Percentiles rank a stretch among this genome's conserved stretches.
phyloP scores from a whole-genome alignment of 2,329 filamentous ascomycete genomes.

The Alternaria brassicicola region DNA sequence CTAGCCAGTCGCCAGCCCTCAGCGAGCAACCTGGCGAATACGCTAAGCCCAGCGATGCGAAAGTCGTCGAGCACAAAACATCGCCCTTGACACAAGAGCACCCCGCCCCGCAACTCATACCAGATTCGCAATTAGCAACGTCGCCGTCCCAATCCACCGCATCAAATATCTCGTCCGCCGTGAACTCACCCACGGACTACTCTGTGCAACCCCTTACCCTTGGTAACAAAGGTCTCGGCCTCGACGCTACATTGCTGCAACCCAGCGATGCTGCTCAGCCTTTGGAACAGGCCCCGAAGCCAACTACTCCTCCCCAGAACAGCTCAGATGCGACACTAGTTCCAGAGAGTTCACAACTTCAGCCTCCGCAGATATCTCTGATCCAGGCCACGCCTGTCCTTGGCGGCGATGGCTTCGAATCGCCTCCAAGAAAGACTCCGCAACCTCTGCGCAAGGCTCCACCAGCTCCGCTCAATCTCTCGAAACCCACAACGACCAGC shows the following conservation, averaged over 20 bases:
- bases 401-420: slow-evolving; percentile 46
- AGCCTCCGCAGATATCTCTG: slow-evolving; percentile 46
- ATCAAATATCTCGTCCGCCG: slow-evolving; percentile 32
- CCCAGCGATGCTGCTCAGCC: slow-evolving; percentile 16
- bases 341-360: slow-evolving; percentile 24
- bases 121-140: slow-evolving; percentile 40
- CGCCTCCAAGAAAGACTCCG: slow-evolving; percentile 39
- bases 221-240: slow-evolving; percentile 30
- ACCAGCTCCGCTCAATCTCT: slow-evolving; percentile 81
- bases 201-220: slow-evolving; percentile 40
- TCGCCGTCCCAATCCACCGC: slow-evolving; percentile 41
- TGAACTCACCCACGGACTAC: slow-evolving; percentile 44
- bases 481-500: slow-evolving; percentile 52
- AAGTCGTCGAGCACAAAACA: slow-evolving; percentile 29
- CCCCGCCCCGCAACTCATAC: slow-evolving; percentile 29
- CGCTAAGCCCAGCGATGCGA: slow-evolving; percentile 26
- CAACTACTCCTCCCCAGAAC: slow-evolving; percentile 22
- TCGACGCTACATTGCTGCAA: slow-evolving; percentile 31
- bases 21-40: slow-evolving; percentile 41
- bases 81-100: slow-evolving; percentile 27
- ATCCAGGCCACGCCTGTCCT: slow-evolving; percentile 49
- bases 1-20: slow-evolving; percentile 47
- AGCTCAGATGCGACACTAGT: slow-evolving; percentile 9
- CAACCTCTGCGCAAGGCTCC: slow-evolving; percentile 75
- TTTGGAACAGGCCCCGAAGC: slow-evolving; percentile 14